A percentile compares a stretch with the other conserved stretches of the same genome.
Conservation (phyloP, 345 rosid genomes). For the Gossypioides kirkii region DNA sequence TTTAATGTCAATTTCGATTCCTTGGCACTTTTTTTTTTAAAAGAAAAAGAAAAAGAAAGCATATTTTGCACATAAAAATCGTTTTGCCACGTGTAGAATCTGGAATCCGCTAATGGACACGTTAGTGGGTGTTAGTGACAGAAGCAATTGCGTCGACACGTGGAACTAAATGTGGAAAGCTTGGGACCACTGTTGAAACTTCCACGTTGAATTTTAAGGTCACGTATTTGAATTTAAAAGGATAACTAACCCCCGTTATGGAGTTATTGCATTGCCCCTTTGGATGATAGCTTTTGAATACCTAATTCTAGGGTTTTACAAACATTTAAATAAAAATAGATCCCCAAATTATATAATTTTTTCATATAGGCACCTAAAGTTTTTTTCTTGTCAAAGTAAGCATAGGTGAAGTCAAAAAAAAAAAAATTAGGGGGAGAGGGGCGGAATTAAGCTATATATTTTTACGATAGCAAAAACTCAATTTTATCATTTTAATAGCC, state of each 20-base stretch:
- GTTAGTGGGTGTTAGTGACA: background rate
- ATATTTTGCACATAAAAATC: background rate
- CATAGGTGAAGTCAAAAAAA: too few relatives aligned
- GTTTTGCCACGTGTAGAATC: constrained; percentile 6
- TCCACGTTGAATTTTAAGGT: constrained; percentile 5
- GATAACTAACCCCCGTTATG: background rate
- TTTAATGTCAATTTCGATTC: background rate
- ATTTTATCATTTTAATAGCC: too few relatives aligned
- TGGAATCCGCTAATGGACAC: background rate
- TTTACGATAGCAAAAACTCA: too few relatives aligned
- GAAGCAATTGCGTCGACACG: background rate
- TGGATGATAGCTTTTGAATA: background rate
- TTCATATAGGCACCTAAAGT: too few relatives aligned
- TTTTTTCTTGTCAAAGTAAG: too few relatives aligned
- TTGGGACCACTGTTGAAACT: background rate
- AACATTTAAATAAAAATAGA: too few relatives aligned
- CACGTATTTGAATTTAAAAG: background rate
- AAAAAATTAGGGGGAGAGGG: too few relatives aligned
- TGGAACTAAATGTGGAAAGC: background rate
- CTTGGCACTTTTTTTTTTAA: background rate
- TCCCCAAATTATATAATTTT: too few relatives aligned
- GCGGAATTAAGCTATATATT: too few relatives aligned
- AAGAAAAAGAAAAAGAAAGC: background rate
- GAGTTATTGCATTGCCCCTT: background rate
- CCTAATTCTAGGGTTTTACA: background rate